Base-by-base conservation (phyloP, 1,284 basidiomycete species). In the Ganoderma multipileum region DNA sequence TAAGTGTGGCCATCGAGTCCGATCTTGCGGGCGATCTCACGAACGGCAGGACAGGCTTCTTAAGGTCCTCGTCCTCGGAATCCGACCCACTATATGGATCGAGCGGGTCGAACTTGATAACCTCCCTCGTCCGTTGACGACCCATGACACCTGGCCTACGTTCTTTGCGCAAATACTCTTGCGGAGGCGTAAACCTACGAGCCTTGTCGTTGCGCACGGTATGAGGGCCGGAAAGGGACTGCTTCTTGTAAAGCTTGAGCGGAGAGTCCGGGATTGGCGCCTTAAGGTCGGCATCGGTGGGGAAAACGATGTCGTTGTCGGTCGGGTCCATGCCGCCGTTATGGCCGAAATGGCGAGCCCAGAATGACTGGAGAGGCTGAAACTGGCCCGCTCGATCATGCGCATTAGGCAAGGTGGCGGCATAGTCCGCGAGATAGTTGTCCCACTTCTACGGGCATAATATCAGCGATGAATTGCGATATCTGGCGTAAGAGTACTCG, bases 381-480 rank as follows among this genome's bases (percentile, higher is more conserved):
- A 83, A 85, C 0, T 73, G 76, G 0, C 84, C 84, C 3, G 81
- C 79, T 36, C 83, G 79, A 61, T 79, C 76, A 80, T 84, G 52
- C 26, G 74, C 71, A 66, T 78, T 79, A 9, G 83, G 83, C 20
- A 90, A 83, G 63, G 83, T 84, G 8, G 84, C 75, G 5, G 86
- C 80, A 70, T 90, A 91, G 39, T 86, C 83, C 3, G 88, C 84
- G 20, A 92, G 85, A 71, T 89, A 91, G 20, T 79, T 81, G 73
- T 92, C 89, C 90, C 90, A 92, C 82, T 89, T 89, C 89, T 91
- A 71, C 23, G 41, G 44, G 23, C 26, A 61, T 52, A 26, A 63
- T 52, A 38, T 67, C 47, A 47, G 64, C 20, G 20, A 20, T n/a
- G 57, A 57, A 16, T 58, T 18, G 18, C 36, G 50, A 47, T 36